phyloP scores from a whole-genome alignment of 345 rosid genomes.

The Eucalyptus coolabah region DNA sequence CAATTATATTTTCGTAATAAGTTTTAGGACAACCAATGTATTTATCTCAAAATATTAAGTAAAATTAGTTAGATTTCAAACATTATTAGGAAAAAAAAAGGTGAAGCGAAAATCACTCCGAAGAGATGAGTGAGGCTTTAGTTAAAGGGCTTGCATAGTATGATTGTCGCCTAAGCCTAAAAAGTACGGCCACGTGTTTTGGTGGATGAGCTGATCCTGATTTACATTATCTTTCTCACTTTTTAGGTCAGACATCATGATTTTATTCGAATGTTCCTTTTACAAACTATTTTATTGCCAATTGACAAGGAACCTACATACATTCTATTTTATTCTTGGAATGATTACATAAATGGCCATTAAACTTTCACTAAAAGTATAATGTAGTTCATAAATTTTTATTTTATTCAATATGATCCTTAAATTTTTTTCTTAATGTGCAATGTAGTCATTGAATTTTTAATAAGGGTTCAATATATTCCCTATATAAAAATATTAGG shows the following conservation, averaged over 20 bases:
- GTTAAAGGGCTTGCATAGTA: neutral
- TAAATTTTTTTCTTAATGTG: neutral
- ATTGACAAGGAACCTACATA: neutral
- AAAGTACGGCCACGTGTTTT: neutral
- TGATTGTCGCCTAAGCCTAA: neutral
- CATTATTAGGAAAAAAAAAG: neutral
- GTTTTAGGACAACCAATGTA: fast-evolving
- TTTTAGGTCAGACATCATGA: neutral
- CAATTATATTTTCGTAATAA: too few species aligned
- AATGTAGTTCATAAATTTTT: too few species aligned
- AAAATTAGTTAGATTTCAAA: neutral
- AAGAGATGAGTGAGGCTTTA: neutral
- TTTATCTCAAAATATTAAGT: neutral
- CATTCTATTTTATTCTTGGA: neutral
- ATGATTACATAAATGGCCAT: neutral
- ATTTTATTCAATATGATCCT: too few species aligned
- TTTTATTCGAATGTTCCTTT: neutral
- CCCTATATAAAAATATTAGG: too few species aligned
- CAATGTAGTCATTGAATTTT: too few species aligned
- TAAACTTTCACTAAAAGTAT: too few species aligned
- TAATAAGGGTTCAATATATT: too few species aligned
- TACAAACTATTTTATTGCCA: neutral
- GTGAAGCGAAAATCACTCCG: neutral
- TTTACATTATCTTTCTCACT: neutral
- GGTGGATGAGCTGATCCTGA: neutral